Base-by-base conservation (phyloP, 768 basidiomycete genomes). In the Kwoniella dendrophila region DNA sequence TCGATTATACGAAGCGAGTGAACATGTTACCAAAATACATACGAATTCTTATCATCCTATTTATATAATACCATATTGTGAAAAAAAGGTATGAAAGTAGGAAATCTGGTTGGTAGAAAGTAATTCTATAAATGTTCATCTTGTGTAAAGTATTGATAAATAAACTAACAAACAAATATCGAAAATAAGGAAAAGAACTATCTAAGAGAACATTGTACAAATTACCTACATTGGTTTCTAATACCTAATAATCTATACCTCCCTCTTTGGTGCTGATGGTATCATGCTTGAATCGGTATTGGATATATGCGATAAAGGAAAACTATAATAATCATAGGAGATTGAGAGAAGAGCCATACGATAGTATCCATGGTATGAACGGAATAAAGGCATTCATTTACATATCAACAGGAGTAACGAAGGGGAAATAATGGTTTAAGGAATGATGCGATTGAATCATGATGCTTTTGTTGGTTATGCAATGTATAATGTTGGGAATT, bases 1-100 rank as follows among this genome's bases (percentile, higher is more conserved):
- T 38, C 36, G 18, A 38, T 38, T 18, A 18, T 38, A 8, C 36
- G 36, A 43, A 20, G 7, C 11, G 12, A 11, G n/a, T 43, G 8
- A 20, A 53, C 51, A 53, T 36, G 29, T 14, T 53, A 53, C 51
- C 51, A 53, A 38, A 33, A 53, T 53, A 53, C 51, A 53, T 53
- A 30, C n/a, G 11, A 4, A 38, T 43, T 43, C 8, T 6, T 43
- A 11, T 36, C 27, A 51, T 51, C 49, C 49, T 27, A 27, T 51
- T n/a, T n/a, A n/a, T n/a, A n/a, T n/a, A n/a, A n/a, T n/a, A n/a
- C n/a, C n/a, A n/a, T n/a, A n/a, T n/a, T n/a, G n/a, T n/a, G n/a
- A n/a, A n/a, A n/a, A n/a, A n/a, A n/a, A n/a, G n/a, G n/a, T n/a
- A n/a, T n/a, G n/a, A n/a, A n/a, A n/a, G n/a, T n/a, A n/a, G n/a